Percentiles rank a stretch among this genome's conserved stretches.
phyloP scores from a whole-genome alignment of 129 eudicot genomes.

The Tagetes erecta region DNA sequence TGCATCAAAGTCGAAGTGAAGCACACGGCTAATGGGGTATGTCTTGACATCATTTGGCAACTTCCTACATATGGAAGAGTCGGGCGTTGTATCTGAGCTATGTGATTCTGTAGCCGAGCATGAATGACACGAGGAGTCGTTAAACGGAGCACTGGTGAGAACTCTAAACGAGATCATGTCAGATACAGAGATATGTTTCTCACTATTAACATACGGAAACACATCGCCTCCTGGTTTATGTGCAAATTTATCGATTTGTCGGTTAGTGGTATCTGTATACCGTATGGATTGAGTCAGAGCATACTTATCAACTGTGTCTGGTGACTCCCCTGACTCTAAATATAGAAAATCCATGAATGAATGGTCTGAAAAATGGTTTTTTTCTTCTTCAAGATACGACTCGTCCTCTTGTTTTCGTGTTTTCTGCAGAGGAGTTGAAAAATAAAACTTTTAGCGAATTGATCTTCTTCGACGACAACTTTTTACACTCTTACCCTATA shows the following conservation, averaged over 20 bases:
- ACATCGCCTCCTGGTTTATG: no score
- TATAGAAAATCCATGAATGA: slow-evolving; percentile 31
- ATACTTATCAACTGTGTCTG: slow-evolving; percentile 3
- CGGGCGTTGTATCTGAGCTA: not conserved
- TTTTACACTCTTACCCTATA: no score
- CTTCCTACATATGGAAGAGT: slow-evolving; percentile 12
- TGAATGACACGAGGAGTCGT: not conserved
- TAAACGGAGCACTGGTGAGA: no score
- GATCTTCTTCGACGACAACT: no score
- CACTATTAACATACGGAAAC: no score
- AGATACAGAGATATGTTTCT: no score
- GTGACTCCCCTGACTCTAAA: slow-evolving; percentile 41
- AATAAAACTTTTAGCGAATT: no score
- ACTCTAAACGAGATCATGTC: no score
- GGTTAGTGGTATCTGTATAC: no score
- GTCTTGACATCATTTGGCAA: slow-evolving; percentile 43
- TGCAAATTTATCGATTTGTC: no score
- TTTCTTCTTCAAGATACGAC: slow-evolving; percentile 46
- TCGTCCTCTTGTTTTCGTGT: slow-evolving; percentile 34
- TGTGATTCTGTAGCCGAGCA: slow-evolving; percentile 37
- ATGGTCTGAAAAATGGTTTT: slow-evolving; percentile 37
- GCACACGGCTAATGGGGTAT: slow-evolving; percentile 49
- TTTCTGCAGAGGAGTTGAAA: slow-evolving; percentile 35
- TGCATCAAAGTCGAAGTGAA: slow-evolving; percentile 50
- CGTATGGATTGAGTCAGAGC: no score